Evolutionary conservation across 768 basidiomycete species (phyloP).

Genomic region (Auricularia sp.): DNA sequence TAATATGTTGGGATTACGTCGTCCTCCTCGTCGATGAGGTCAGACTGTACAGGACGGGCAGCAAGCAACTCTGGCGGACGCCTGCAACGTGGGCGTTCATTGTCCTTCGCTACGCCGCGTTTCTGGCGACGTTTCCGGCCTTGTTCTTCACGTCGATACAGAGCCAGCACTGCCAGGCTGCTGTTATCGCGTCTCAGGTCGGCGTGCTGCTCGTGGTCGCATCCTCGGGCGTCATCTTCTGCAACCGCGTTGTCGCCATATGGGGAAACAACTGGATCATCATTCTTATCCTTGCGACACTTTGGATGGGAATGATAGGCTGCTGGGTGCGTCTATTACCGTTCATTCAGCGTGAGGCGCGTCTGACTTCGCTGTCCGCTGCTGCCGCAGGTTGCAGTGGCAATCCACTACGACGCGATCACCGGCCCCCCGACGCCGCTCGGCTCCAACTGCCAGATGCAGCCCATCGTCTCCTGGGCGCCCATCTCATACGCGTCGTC

Average conservation of each 20-base stretch:
- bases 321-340: conserved; percentile 20
- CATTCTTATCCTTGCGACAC: conserved; percentile 15
- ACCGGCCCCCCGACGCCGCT: conserved; percentile 20
- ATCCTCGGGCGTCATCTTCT: conserved; percentile 25
- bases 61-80: background rate
- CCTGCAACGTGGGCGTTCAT: conserved; percentile 17
- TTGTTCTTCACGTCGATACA: conserved; percentile 22
- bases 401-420: conserved; percentile 20
- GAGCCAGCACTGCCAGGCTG: conserved; percentile 22
- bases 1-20: conserved; percentile 27
- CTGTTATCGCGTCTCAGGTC: conserved; percentile 22
- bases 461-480: conserved; percentile 24
- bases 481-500: conserved; percentile 25
- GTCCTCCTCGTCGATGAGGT: conserved; percentile 7
- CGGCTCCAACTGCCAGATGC: conserved; percentile 27
- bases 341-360: background rate
- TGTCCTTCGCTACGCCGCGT: conserved; percentile 24
- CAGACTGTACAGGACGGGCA: conserved; percentile 5
- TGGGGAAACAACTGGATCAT: conserved; percentile 24
- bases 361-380: background rate
- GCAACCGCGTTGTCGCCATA: conserved; percentile 25
- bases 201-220: conserved; percentile 22
- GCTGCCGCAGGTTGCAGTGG: conserved; percentile 22
- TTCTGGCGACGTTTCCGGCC: conserved; percentile 21
- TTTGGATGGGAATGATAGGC: conserved; percentile 21